Evolutionary conservation across 1,284 basidiomycete genomes (phyloP).

Genomic region (Cutaneotrichosporon cavernicola): DNA sequence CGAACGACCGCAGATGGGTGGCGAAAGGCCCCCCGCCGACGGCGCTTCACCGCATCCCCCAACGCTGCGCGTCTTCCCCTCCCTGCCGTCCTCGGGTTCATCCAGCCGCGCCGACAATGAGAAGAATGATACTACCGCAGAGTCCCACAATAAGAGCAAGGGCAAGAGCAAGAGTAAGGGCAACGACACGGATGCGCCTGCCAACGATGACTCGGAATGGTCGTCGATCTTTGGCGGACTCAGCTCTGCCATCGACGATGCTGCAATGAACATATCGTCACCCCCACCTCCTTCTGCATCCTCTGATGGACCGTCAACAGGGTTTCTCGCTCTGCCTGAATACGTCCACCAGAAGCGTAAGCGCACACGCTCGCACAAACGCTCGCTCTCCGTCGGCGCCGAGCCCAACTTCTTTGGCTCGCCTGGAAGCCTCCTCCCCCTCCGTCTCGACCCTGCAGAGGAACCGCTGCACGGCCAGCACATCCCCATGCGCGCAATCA

Average conservation of each 20-base stretch:
- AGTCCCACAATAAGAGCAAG: neutral
- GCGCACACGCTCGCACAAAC: neutral
- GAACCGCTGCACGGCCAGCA: neutral
- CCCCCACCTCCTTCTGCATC: neutral
- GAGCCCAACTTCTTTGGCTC: neutral
- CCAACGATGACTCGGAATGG: neutral
- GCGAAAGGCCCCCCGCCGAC: neutral
- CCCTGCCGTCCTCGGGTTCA: neutral
- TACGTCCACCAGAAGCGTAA: neutral
- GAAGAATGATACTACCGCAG: neutral
- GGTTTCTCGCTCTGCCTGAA: neutral
- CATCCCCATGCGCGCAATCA: neutral
- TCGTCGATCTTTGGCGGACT: neutral
- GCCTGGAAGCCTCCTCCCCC: neutral
- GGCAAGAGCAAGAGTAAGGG: neutral
- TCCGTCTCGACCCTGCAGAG: neutral
- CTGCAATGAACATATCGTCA: neutral
- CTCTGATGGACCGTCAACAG: neutral
- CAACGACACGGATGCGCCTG: neutral
- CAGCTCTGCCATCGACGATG: neutral
- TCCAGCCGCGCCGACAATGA: neutral
- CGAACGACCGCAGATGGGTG: neutral
- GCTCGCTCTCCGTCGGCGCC: neutral
- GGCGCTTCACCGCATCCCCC: neutral
- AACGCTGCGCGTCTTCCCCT: neutral